Conservation (phyloP, 345 rosid species). For the Ceriops tagal region DNA sequence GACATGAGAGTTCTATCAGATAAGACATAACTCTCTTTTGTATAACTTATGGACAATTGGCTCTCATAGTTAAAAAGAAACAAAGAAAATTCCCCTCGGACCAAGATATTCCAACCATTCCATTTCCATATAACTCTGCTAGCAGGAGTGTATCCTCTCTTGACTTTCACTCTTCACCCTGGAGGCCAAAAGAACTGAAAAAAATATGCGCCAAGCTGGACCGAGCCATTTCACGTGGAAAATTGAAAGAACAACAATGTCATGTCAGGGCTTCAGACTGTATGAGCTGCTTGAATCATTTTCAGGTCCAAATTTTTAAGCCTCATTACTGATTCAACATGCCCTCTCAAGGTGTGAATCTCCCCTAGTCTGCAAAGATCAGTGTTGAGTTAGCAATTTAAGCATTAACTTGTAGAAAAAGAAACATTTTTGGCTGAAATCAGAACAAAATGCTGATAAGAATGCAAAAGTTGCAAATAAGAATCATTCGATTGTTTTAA, state of each 20-base stretch:
- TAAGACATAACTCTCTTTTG: too few species aligned
- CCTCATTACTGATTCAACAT: conserved; percentile 78
- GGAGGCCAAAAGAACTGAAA: not conserved
- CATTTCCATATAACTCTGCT: too few species aligned
- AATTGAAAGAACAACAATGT: conserved; percentile 6
- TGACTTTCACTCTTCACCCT: too few species aligned
- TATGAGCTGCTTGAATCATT: conserved; percentile 58
- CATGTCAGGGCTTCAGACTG: conserved; percentile 41
- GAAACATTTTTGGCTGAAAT: too few species aligned
- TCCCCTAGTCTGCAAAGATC: conserved; percentile 64
- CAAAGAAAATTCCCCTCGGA: too few species aligned
- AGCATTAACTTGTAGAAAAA: not conserved
- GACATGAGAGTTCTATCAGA: too few species aligned
- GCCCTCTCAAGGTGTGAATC: conserved; percentile 72
- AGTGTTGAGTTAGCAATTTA: not conserved
- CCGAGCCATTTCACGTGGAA: not conserved
- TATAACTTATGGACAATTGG: too few species aligned
- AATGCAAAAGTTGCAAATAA: not conserved
- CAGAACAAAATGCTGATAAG: too few species aligned
- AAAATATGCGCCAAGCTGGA: not conserved
- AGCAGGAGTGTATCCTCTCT: too few species aligned
- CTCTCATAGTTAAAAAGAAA: too few species aligned
- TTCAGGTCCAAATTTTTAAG: conserved; percentile 74
- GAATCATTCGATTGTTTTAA: not conserved
- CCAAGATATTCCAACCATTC: too few species aligned